These are phyloP conservation scores for baker's yeast (Saccharomyces cerevisiae) DNA, from an alignment of 805 yeast genomes.

Conservation along the genomic window DNA sequence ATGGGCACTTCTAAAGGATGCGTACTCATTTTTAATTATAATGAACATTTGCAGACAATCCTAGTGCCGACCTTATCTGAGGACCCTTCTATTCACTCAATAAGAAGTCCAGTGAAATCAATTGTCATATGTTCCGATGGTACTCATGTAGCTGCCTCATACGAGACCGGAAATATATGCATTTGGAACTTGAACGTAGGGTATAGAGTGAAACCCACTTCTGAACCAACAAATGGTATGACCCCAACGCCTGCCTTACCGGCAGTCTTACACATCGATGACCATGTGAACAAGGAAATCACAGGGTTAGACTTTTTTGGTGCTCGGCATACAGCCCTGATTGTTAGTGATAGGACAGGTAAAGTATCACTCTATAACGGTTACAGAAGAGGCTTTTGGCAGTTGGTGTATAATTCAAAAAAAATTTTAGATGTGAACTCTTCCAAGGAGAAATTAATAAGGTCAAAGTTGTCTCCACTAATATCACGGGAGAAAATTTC, in stretches of 20 bases:
- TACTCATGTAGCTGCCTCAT: slow-evolving; percentile 61
- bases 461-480: slow-evolving; percentile 9
- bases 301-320: slow-evolving; percentile 42
- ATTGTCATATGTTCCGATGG: slow-evolving; percentile 62
- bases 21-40: slow-evolving; percentile 58
- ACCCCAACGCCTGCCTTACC: slow-evolving; percentile 6
- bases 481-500: neutral
- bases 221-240: slow-evolving; percentile 8
- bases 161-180: slow-evolving; percentile 51
- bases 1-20: slow-evolving; percentile 67
- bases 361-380: slow-evolving; percentile 58
- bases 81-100: slow-evolving; percentile 2
- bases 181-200: slow-evolving; percentile 52
- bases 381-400: slow-evolving; percentile 35
- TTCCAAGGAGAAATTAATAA: slow-evolving; percentile 8
- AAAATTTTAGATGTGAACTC: slow-evolving; percentile 8
- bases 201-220: slow-evolving; percentile 19
- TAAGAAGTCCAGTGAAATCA: slow-evolving; percentile 43
- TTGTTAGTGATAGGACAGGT: slow-evolving; percentile 50
- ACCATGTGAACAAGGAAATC: slow-evolving; percentile 32
- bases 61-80: slow-evolving; percentile 14
- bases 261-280: slow-evolving; percentile 27
- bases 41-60: slow-evolving; percentile 46
- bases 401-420: slow-evolving; percentile 19
- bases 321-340: slow-evolving; percentile 45